A percentile compares a stretch with the other conserved stretches of the same genome.
Evolutionary conservation across 2,329 filamentous ascomycete genomes (phyloP).

Genomic region (Colletotrichum musae): DNA sequence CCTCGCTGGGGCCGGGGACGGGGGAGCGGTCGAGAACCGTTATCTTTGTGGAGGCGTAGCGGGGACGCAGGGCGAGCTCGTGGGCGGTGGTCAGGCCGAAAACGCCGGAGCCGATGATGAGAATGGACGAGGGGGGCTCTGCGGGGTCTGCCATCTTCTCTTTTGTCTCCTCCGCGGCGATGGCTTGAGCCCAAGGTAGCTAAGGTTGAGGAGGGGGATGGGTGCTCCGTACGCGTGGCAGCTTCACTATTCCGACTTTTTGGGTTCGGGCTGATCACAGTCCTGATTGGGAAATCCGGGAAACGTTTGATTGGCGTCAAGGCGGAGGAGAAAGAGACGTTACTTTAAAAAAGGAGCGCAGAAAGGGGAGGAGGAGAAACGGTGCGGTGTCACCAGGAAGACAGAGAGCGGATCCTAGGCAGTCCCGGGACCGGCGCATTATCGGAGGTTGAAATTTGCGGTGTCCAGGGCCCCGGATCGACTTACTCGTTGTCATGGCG

Average conservation of each 20-base stretch:
- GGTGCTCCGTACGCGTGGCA: no score
- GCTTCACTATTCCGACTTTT: no score
- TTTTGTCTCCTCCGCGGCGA: slow-evolving; percentile 3
- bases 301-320: slow-evolving; percentile 6
- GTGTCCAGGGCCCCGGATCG: slow-evolving; percentile 13
- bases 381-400: slow-evolving; percentile 6
- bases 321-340: slow-evolving; percentile 12
- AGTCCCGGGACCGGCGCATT: slow-evolving; percentile 16
- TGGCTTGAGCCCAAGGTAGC: background rate
- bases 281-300: slow-evolving; percentile 10
- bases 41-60: slow-evolving; percentile 67
- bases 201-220: no score
- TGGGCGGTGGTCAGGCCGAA: slow-evolving; percentile 76
- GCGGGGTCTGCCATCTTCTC: slow-evolving; percentile 18
- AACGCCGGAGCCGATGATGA: slow-evolving; percentile 79
- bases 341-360: slow-evolving; percentile 4
- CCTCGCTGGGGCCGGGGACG: slow-evolving; percentile 63
- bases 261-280: slow-evolving; percentile 7
- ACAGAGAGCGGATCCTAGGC: background rate
- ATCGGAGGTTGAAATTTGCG: slow-evolving; percentile 30
- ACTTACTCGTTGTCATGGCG: slow-evolving; percentile 20
- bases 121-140: slow-evolving; percentile 63
- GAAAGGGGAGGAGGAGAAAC: slow-evolving; percentile 3
- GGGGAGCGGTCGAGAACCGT: slow-evolving; percentile 72
- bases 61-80: slow-evolving; percentile 75